Evolutionary conservation across 129 eudicot genomes (phyloP), one percentile per base, ranked within the genome.

Genomic region (Flaveria robusta): DNA sequence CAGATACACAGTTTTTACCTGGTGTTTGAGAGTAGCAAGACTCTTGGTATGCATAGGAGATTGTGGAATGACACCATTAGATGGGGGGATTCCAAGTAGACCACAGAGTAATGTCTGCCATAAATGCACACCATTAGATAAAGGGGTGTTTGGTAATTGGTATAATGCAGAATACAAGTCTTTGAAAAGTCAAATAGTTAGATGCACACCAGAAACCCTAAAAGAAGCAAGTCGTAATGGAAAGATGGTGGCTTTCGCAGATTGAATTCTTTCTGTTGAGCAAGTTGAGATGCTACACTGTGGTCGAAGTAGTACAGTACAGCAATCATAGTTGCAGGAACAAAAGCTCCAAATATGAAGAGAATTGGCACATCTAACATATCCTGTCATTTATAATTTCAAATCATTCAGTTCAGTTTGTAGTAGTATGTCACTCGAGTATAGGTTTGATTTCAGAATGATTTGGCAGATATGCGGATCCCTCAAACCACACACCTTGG

Each of bases 11-110:
- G 20, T 39, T 62, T 62, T 27, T 71, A 90, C 98, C 94, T 93
- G 99, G 81, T 94, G 99, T 74, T 94, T 94, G 24, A 94, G 96
- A 83, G 98, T 94, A 20, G 98, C 98, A 46, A 94, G 89, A 74
- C 98, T 88, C 86, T 94, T 94, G 60, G 98, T 94, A 80, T 94
- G 99, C 99, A 94, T 94, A 71, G 99, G 99, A 49, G 99, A 94
- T 83, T 94, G 99, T 19, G 99, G 99, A 51, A 94, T 94, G 16
- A 94, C 99, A 83, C 99, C 99, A 43, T 94, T 94, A 67, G 99
- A 79, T 14, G 99, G 99, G 23, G 99, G 99, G 27, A 94, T 91
- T 29, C 99, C 99, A 26, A 94, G 45, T 27, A 94, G 85, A 80
- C 99, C 99, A 62, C 99, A 94, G 62, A 94, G 49, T 67, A 94